Conservation (phyloP, 2,329 filamentous ascomycete genomes). For the Lecanicillium sp. region DNA sequence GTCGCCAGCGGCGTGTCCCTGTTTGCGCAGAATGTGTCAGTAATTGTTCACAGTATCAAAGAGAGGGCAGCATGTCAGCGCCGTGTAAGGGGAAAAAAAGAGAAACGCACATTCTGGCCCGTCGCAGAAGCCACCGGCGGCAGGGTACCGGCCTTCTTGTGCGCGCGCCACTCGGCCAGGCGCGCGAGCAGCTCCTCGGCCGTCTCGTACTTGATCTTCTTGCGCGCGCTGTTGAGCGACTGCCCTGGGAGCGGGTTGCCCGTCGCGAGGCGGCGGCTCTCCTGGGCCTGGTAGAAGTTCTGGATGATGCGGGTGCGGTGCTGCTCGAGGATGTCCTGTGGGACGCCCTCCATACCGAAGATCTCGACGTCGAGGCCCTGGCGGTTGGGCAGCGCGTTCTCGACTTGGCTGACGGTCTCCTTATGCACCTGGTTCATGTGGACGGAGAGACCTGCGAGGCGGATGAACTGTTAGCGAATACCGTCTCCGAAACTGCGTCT, state of each 20-base stretch:
- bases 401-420: constrained; percentile 77
- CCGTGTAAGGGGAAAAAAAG: not conserved
- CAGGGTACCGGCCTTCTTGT: constrained; percentile 51
- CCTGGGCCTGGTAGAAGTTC: constrained; percentile 79
- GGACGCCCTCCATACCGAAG: constrained; percentile 97
- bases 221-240: constrained; percentile 57
- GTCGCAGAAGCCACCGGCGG: constrained; percentile 25
- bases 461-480: not conserved
- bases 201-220: constrained; percentile 68
- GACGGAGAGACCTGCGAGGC: constrained; percentile 70
- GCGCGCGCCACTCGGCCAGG: constrained; percentile 69
- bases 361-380: constrained; percentile 88
- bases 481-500: no score
- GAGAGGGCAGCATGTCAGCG: not conserved
- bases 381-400: constrained; percentile 85
- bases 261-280: constrained; percentile 72
- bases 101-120: not conserved
- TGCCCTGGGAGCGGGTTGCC: constrained; percentile 74
- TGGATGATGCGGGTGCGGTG: constrained; percentile 83
- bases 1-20: constrained; percentile 34
- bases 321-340: constrained; percentile 72
- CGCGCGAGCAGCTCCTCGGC: constrained; percentile 74
- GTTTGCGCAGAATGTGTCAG: not conserved
- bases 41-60: no score
- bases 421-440: constrained; percentile 99